phyloP scores from a whole-genome alignment of 441 rosid species.

The Pelargonium myrrhifolium region DNA sequence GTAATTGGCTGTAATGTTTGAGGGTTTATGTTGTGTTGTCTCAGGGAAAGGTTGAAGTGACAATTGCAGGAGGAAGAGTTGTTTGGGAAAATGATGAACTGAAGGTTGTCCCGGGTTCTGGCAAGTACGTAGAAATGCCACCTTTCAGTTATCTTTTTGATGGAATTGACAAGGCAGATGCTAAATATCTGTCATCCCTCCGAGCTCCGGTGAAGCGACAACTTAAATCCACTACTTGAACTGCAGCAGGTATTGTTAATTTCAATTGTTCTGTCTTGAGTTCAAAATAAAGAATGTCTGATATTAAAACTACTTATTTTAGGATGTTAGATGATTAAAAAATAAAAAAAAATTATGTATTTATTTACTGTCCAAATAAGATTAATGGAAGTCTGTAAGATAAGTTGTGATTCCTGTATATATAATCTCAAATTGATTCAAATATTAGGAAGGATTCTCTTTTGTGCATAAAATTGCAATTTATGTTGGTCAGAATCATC shows the following conservation, averaged over 20 bases:
- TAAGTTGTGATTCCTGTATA: too few relatives aligned
- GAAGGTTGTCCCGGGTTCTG: slow-evolving; percentile 56
- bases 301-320: too few relatives aligned
- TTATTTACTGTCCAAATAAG: too few relatives aligned
- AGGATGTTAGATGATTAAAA: neutral
- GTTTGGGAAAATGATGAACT: slow-evolving; percentile 73
- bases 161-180: slow-evolving; percentile 69
- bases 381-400: too few relatives aligned
- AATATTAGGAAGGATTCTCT: too few relatives aligned
- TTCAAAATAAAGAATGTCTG: neutral
- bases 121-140: slow-evolving; percentile 62
- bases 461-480: too few relatives aligned
- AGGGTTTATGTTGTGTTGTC: slow-evolving; percentile 14
- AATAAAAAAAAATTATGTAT: too few relatives aligned
- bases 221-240: slow-evolving; percentile 25
- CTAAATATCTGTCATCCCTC: slow-evolving; percentile 57
- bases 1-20: neutral
- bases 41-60: slow-evolving; percentile 90
- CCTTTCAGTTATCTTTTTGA: slow-evolving; percentile 68
- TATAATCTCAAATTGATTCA: too few relatives aligned
- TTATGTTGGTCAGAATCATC: too few relatives aligned
- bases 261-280: slow-evolving; percentile 1
- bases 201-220: slow-evolving; percentile 67
- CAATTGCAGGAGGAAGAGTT: slow-evolving; percentile 70
- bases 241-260: slow-evolving; percentile 11